Conservation (phyloP, 805 yeast genomes). For the Phaffomyces opuntiae region DNA sequence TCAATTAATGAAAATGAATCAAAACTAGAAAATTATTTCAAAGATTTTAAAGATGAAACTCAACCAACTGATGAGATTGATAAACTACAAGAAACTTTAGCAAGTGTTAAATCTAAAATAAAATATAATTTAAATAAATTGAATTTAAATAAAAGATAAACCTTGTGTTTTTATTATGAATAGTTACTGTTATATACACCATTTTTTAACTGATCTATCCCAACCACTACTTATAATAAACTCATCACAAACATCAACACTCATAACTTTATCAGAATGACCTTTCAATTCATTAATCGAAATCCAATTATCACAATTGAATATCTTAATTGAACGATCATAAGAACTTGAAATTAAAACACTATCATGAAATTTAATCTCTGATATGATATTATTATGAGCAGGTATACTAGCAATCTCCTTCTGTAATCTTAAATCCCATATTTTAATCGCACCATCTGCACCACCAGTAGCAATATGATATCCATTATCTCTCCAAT, state of each 20-base stretch:
- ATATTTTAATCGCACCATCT: conserved; percentile 70
- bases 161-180: too few species aligned
- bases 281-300: conserved; percentile 43
- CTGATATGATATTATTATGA: conserved; percentile 68
- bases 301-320: conserved; percentile 70
- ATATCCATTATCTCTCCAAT: conserved; percentile 72
- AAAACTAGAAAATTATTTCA: conserved; percentile 15
- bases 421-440: conserved; percentile 70
- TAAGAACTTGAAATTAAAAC: conserved; percentile 58
- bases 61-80: conserved; percentile 12
- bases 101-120: conserved; percentile 11
- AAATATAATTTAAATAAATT: conserved; percentile 17
- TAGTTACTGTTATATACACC: conserved; percentile 28
- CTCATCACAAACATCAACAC: conserved; percentile 49
- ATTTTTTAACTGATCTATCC: conserved; percentile 73
- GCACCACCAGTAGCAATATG: conserved; percentile 79
- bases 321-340: conserved; percentile 58
- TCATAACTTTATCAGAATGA: conserved; percentile 66
- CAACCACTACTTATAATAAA: conserved; percentile 64
- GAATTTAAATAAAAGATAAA: conserved; percentile 11
- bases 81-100: conserved; percentile 7
- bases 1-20: conserved; percentile 9
- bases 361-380: conserved; percentile 39
- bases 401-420: conserved; percentile 47
- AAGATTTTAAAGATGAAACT: conserved; percentile 10